Conservation (phyloP, 345 rosid genomes). For the Gossypium turneri region DNA sequence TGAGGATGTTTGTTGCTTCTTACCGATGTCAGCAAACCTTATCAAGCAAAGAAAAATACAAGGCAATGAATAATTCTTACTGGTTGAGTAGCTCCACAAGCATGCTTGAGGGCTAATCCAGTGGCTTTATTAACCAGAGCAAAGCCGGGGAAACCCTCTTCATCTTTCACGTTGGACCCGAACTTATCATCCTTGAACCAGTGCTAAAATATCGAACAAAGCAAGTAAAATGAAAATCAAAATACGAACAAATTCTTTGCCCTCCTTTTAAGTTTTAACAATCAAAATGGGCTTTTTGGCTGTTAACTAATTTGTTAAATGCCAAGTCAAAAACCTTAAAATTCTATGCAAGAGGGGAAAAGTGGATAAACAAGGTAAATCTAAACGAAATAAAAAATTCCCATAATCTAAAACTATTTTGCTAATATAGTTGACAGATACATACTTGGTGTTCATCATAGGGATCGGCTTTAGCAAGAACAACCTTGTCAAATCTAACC, state of each 20-base stretch:
- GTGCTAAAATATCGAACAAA: slow-evolving; percentile 39
- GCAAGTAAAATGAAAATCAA: neutral
- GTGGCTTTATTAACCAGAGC: slow-evolving; percentile 81
- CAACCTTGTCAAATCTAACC: slow-evolving; percentile 51
- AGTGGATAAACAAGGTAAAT: no score
- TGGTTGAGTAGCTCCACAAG: slow-evolving; percentile 67
- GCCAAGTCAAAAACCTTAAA: no score
- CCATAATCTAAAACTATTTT: neutral
- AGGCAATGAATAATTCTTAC: slow-evolving; percentile 38
- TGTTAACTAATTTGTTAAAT: no score
- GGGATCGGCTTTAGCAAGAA: slow-evolving; percentile 56
- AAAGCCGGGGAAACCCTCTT: slow-evolving; percentile 74
- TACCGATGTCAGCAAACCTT: neutral
- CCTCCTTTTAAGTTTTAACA: neutral
- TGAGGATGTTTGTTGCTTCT: neutral
- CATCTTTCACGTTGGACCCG: slow-evolving; percentile 77
- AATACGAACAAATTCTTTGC: neutral
- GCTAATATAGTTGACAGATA: neutral
- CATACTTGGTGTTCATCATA: slow-evolving; percentile 55
- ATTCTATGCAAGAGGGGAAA: no score
- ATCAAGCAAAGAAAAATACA: neutral
- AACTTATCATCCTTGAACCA: slow-evolving; percentile 90
- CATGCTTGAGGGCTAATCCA: slow-evolving; percentile 84
- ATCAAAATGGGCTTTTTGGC: neutral
- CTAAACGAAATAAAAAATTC: no score